Evolutionary conservation across 139 green algal genomes (phyloP), one percentile per base, ranked within the genome.

Genomic region (Coelastrella sp.): DNA sequence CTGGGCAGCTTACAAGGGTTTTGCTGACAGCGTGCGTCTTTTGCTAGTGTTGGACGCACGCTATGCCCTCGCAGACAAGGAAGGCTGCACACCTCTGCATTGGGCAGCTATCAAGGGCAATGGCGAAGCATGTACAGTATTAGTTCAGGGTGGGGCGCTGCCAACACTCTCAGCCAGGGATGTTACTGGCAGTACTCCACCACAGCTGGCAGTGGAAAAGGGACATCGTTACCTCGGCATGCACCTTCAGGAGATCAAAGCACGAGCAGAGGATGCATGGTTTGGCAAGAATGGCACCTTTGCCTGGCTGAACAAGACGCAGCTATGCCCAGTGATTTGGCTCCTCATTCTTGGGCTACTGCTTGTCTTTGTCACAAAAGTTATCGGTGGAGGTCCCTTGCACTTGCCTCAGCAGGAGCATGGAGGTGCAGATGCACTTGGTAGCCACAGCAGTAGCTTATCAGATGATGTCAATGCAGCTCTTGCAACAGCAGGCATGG

Each of bases 101-200:
- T 99, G 97, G 97, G 96, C 97, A 0, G 97, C 97, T 8, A 98
- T 99, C 67, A 91, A 92, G 35, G 97, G 97, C 69, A 96, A 99
- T 63, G 90, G 92, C 4, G 97, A 99, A 81, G 95, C 94, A 0
- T 94, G 90, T 79, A 98, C 93, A 0, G 85, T 98, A 57, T 91
- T 99, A 35, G 84, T 99, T 51, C 97, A 98, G 90, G 94, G 92
- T 8, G 95, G 95, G 21, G 89, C 88, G 6, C 50, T 66, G 4
- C 85, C 84, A 27, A 81, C 91, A n/a, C 91, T 98, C 21, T 84
- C 80, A 19, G 85, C 83, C 5, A 76, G 86, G 27, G 96, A 99
- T 81, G 89, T 91, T 23, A 98, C 95, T 11, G 97, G 97, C 34
- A 86, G 60, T 79, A 99, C 94, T 2, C 96, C 97, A 2, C 89